Conservation (phyloP, 352 stramenopile species). For the Nothophytophthora sp. region DNA sequence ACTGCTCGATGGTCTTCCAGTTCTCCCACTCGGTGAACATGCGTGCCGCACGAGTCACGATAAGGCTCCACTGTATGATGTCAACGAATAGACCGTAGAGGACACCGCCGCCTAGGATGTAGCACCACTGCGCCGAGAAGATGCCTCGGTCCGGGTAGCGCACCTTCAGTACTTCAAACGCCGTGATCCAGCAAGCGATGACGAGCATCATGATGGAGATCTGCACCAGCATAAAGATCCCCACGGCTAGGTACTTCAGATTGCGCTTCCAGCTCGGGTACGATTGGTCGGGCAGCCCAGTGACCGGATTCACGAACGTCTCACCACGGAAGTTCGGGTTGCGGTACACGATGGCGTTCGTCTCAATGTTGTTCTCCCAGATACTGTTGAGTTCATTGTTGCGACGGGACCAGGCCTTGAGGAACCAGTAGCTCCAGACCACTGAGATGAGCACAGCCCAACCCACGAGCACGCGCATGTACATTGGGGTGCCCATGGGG, state of each 20-base stretch:
- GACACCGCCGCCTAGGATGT: conserved; percentile 74
- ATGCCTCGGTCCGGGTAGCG: conserved; percentile 62
- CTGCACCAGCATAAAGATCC: conserved; percentile 77
- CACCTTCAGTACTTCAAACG: conserved; percentile 78
- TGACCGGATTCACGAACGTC: conserved; percentile 62
- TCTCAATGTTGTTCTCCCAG: conserved; percentile 74
- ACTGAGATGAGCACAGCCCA: conserved; percentile 82
- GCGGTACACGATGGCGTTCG: conserved; percentile 67
- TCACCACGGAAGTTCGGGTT: conserved; percentile 74
- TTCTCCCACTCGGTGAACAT: conserved; percentile 85
- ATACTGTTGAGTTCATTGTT: conserved; percentile 75
- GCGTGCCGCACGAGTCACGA: conserved; percentile 71
- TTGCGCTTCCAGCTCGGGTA: conserved; percentile 80
- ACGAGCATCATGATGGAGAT: conserved; percentile 87
- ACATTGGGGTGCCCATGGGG: conserved; percentile 68
- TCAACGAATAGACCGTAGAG: conserved; percentile 84
- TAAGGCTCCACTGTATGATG: conserved; percentile 81
- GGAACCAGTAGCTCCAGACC: conserved; percentile 79
- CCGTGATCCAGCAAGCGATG: conserved; percentile 83
- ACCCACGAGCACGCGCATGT: conserved; percentile 76
- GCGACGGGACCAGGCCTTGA: conserved; percentile 78
- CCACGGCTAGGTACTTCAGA: conserved; percentile 64
- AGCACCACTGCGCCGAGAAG: conserved; percentile 83
- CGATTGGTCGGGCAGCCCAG: conserved; percentile 55
- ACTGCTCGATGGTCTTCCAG: conserved; percentile 85